Percentiles rank a stretch among this genome's conserved stretches.
These are phyloP conservation scores for Phytophthora pistaciae DNA, from an alignment of 352 stramenopile species.

Conservation along the genomic window DNA sequence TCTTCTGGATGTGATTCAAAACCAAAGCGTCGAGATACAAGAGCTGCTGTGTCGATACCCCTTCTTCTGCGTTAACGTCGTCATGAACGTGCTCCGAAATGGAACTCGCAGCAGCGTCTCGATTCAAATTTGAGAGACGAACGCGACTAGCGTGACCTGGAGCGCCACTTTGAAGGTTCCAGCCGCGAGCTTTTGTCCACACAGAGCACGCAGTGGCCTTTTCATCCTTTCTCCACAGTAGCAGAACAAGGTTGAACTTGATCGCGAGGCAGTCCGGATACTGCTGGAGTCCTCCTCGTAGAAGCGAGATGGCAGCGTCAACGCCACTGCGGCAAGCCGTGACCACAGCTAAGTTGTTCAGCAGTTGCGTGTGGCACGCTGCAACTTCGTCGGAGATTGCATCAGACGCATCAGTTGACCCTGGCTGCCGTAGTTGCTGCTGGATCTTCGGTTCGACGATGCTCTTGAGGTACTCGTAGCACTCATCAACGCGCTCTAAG, in stretches of 20 bases:
- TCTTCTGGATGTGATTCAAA: conserved; percentile 60
- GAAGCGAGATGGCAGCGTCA: conserved; percentile 50
- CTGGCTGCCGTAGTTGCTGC: conserved; percentile 12
- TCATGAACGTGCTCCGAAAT: conserved; percentile 63
- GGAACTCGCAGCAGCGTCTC: conserved; percentile 35
- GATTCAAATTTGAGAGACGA: background rate
- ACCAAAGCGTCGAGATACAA: conserved; percentile 69
- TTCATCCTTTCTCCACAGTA: conserved; percentile 72
- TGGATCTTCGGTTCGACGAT: conserved; percentile 42
- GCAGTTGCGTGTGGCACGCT: conserved; percentile 58
- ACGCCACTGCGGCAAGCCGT: conserved; percentile 49
- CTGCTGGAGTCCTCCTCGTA: conserved; percentile 47
- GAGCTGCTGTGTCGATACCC: conserved; percentile 60
- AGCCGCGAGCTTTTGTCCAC: conserved; percentile 75
- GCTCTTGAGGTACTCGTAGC: conserved; percentile 46
- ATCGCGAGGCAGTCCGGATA: conserved; percentile 57
- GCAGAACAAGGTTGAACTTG: conserved; percentile 79
- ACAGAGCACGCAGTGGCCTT: conserved; percentile 58
- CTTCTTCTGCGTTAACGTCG: conserved; percentile 20
- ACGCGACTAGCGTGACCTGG: background rate
- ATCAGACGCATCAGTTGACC: background rate
- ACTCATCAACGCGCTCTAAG: conserved; percentile 76
- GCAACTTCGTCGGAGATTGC: conserved; percentile 36
- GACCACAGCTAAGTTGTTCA: conserved; percentile 82
- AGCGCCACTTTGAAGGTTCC: conserved; percentile 29